A percentile compares a stretch with the other conserved stretches of the same genome.
phyloP scores from a whole-genome alignment of 352 stramenopile genomes.

The Globisporangium middletonii region DNA sequence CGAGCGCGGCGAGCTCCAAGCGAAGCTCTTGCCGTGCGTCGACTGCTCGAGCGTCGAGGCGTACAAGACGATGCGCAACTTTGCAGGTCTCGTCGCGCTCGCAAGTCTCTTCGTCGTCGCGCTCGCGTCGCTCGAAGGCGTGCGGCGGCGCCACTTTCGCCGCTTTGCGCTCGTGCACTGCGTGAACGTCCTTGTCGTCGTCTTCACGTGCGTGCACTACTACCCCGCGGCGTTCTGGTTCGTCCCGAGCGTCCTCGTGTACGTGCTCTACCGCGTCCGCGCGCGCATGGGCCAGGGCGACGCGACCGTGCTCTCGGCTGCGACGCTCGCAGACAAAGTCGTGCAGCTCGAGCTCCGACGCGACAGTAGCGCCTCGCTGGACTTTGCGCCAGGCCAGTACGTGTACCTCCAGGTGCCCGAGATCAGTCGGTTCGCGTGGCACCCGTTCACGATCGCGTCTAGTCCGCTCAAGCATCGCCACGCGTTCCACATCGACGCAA shows the following conservation, averaged over 20 bases:
- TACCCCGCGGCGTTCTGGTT: constrained; percentile 61
- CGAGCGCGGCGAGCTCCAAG: constrained; percentile 33
- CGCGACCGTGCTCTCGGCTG: constrained; percentile 33
- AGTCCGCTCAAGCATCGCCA: constrained; percentile 38
- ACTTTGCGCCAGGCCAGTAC: constrained; percentile 56
- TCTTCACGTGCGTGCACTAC: constrained; percentile 57
- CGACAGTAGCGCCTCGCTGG: background rate
- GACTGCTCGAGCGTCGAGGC: constrained; percentile 29
- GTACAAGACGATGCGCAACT: constrained; percentile 61
- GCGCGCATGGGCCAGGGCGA: constrained; percentile 37
- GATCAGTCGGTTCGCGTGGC: constrained; percentile 54
- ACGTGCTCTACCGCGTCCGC: constrained; percentile 53
- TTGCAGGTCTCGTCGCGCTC: constrained; percentile 51
- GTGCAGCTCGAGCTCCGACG: constrained; percentile 56
- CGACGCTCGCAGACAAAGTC: constrained; percentile 34
- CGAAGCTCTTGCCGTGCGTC: constrained; percentile 53
- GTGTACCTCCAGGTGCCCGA: constrained; percentile 65
- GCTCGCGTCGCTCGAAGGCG: constrained; percentile 38
- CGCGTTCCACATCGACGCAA: constrained; percentile 48
- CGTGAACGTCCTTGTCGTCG: constrained; percentile 41
- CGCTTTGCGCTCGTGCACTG: constrained; percentile 50
- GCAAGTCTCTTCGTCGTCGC: constrained; percentile 30
- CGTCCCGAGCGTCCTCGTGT: constrained; percentile 38
- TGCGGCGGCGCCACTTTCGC: constrained; percentile 47
- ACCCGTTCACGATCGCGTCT: constrained; percentile 69